Conservation (phyloP, 371 early-diverging fungal genomes). For the Syncephalastrum contaminatum region DNA sequence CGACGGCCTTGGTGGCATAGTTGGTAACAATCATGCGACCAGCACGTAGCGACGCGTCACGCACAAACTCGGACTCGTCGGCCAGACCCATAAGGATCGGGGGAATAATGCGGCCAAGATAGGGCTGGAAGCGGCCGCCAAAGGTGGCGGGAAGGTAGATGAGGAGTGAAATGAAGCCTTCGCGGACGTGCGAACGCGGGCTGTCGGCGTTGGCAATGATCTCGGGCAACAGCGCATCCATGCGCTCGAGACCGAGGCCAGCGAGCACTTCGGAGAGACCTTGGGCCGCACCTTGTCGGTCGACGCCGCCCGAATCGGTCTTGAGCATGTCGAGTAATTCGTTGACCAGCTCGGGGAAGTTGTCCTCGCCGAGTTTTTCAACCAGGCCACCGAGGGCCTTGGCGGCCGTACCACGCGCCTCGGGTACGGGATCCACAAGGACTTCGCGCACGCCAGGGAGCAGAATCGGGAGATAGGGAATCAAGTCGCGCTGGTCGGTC, state of each 20-base stretch:
- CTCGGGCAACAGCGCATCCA: conserved; percentile 90
- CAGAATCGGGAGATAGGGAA: conserved; percentile 81
- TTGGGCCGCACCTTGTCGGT: conserved; percentile 97
- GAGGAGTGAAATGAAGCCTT: conserved; percentile 94
- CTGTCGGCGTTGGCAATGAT: conserved; percentile 81
- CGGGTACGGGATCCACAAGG: conserved; percentile 94
- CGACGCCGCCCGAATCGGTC: conserved; percentile 86
- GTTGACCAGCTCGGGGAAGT: conserved; percentile 88
- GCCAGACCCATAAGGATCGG: conserved; percentile 90
- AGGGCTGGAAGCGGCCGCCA: conserved; percentile 87
- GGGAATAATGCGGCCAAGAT: conserved; percentile 84
- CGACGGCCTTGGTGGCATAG: conserved; percentile 86
- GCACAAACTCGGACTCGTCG: conserved; percentile 94
- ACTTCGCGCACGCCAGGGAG: conserved; percentile 89
- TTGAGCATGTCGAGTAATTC: conserved; percentile 86
- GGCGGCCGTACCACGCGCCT: conserved; percentile 92
- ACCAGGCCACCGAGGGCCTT: conserved; percentile 93
- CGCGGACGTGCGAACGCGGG: conserved; percentile 81
- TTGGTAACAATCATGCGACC: conserved; percentile 92
- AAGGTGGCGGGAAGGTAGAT: conserved; percentile 95
- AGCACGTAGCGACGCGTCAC: conserved; percentile 88
- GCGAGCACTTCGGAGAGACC: conserved; percentile 93
- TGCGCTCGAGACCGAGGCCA: conserved; percentile 84
- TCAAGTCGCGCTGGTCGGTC: conserved; percentile 87
- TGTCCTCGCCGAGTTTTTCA: conserved; percentile 86